A percentile compares a stretch with the other conserved stretches of the same genome.
phyloP scores from a whole-genome alignment of 2,329 filamentous ascomycete genomes.

The Microdochium trichocladiopsis region DNA sequence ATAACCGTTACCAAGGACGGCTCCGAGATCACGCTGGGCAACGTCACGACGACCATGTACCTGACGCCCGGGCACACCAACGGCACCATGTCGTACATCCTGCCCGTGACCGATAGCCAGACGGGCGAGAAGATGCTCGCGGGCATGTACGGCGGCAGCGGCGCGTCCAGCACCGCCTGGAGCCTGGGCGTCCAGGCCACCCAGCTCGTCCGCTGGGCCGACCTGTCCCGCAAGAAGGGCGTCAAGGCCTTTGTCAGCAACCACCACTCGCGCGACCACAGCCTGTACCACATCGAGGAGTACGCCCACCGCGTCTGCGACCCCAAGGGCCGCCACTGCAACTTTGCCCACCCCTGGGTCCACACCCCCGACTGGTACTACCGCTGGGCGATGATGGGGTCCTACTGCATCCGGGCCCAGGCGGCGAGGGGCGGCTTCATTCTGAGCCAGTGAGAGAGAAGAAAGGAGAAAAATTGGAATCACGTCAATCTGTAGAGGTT shows the following conservation, averaged over 20 bases:
- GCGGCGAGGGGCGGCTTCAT: not conserved
- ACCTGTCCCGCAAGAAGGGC: not conserved
- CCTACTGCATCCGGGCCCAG: not conserved
- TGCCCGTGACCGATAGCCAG: slow-evolving; percentile 9
- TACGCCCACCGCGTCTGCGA: not conserved
- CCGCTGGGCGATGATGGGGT: not conserved
- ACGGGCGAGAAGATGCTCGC: slow-evolving; percentile 10
- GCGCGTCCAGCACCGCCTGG: slow-evolving; percentile 7
- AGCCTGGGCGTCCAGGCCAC: not conserved
- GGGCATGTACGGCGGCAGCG: slow-evolving; percentile 15
- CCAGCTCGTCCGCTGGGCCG: not conserved
- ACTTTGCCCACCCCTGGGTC: not conserved
- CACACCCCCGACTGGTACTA: not conserved
- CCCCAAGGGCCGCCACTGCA: not conserved
- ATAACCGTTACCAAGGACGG: slow-evolving; percentile 3
- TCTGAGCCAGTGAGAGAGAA: not conserved
- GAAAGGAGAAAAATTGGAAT: no score
- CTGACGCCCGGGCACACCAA: slow-evolving; percentile 15
- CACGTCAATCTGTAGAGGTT: no score
- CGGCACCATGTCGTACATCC: slow-evolving; percentile 13
- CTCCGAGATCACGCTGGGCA: slow-evolving; percentile 12
- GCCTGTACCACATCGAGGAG: not conserved
- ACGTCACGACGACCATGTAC: slow-evolving; percentile 8
- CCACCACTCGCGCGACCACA: not conserved
- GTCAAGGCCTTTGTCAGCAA: not conserved